Base-by-base conservation (phyloP, 805 yeast genomes). In the Metschnikowia drakensbergensis region DNA sequence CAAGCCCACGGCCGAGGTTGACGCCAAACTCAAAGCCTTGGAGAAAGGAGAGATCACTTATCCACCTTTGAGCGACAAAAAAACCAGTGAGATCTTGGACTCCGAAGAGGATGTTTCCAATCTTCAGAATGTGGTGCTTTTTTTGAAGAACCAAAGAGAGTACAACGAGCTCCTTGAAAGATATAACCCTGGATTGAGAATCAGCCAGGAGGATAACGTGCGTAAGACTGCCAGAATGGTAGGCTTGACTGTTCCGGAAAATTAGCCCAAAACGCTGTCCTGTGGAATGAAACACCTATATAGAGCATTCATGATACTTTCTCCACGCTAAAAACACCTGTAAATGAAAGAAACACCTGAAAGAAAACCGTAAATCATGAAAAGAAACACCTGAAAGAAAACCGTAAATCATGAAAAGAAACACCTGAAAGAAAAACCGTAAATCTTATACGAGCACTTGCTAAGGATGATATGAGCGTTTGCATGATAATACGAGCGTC, bases 161-260 rank as follows among this genome's bases (percentile, higher is more conserved):
- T 92, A 89, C 67, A 82, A 81, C 51, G 91, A 84, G 54, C 74
- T 92, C 42, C 72, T 91, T 38, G 94, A 86, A 56, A 77, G 96
- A 56, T 94, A 92, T 66, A 88, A 91, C 59, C 92, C 96, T 3
- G 94, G 96, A 2, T 72, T 85, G 52, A 80, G 80, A 26, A 80
- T 86, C 81, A 77, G 82, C 26, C 96, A 87, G 60, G 79, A 78
- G 45, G 97, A 92, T 52, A 82, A 84, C 48, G 83, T 92, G 27
- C 75, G 82, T 58, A 80, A 78, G 62, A 86, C 96, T 1, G 99
- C 98, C 5, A 77, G 83, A 48, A 78, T 83, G 54, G 99, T 92
- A n/a, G 99, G 99, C 0, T 75, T 92, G 42, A 41, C 57, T n/a
- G 67, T 72, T 13, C 77, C 77, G 6, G 67, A 67, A 46, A 49